Percentiles rank a stretch among this genome's conserved stretches.
These are phyloP conservation scores for Amphichorda felina DNA, from an alignment of 2,329 filamentous ascomycete species.

Conservation along the genomic window DNA sequence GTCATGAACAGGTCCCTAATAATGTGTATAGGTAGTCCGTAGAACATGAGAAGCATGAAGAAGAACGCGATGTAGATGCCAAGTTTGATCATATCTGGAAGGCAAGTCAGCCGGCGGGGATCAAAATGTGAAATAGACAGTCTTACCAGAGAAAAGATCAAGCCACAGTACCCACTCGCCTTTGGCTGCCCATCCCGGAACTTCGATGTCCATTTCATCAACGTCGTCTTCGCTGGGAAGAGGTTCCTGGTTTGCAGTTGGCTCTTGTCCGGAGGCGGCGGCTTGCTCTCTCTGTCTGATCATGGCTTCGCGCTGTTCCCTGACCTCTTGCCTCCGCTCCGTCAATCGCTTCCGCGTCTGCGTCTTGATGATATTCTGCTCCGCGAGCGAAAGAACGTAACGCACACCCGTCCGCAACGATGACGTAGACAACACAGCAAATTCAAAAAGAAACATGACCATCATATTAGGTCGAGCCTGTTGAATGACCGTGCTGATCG, in stretches of 20 bases:
- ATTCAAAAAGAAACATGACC: constrained; percentile 99
- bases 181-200: constrained; percentile 93
- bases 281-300: constrained; percentile 34
- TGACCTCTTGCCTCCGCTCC: constrained; percentile 56
- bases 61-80: constrained; percentile 87
- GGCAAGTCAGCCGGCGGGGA: constrained; percentile 3
- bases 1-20: constrained; percentile 93
- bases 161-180: constrained; percentile 84
- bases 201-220: constrained; percentile 88
- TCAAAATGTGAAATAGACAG: background rate
- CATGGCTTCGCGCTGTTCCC: constrained; percentile 42
- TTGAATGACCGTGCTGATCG: constrained; percentile 69
- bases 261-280: constrained; percentile 44
- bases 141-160: constrained; percentile 68
- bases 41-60: constrained; percentile 83
- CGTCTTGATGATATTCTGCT: constrained; percentile 60
- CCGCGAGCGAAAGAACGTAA: constrained; percentile 68
- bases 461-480: constrained; percentile 95
- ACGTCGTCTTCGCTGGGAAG: constrained; percentile 61
- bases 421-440: constrained; percentile 72
- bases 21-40: constrained; percentile 92
- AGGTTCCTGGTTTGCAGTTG: constrained; percentile 31
- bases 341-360: constrained; percentile 62
- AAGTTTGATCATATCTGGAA: constrained; percentile 76
- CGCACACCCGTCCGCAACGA: constrained; percentile 69